These are phyloP conservation scores for Bondarzewia mesenterica DNA, from an alignment of 1,284 basidiomycete genomes.

Conservation along the genomic window DNA sequence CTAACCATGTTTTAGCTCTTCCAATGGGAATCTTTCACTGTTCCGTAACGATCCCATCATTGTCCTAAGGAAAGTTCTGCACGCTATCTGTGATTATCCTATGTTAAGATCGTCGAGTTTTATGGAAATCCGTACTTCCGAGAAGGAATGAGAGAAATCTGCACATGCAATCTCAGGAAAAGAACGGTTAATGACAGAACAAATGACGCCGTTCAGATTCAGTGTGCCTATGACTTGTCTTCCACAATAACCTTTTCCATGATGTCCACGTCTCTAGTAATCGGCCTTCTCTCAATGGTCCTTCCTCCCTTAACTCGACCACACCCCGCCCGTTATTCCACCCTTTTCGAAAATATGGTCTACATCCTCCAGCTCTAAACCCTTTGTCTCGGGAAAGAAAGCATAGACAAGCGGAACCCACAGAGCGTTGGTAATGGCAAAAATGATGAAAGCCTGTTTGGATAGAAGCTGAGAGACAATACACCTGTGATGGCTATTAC, in stretches of 20 bases:
- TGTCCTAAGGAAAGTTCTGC: too few species aligned
- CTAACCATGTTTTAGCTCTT: too few species aligned
- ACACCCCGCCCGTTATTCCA: slow-evolving; percentile 33
- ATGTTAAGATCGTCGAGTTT: too few species aligned
- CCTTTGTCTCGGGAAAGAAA: slow-evolving; percentile 38
- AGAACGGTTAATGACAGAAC: too few species aligned
- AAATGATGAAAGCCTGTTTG: slow-evolving; percentile 32
- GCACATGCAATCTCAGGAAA: too few species aligned
- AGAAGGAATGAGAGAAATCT: background rate
- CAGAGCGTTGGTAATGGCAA: slow-evolving; percentile 36
- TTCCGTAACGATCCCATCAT: too few species aligned
- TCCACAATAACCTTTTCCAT: slow-evolving; percentile 7
- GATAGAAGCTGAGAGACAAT: background rate
- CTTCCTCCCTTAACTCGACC: slow-evolving; percentile 20
- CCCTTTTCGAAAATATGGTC: slow-evolving; percentile 36
- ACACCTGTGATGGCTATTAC: background rate
- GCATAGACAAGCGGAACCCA: slow-evolving; percentile 36
- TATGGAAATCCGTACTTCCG: background rate
- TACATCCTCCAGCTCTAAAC: slow-evolving; percentile 34
- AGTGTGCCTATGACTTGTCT: background rate
- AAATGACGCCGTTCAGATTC: too few species aligned
- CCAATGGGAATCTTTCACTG: too few species aligned
- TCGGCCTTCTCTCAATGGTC: slow-evolving; percentile 16
- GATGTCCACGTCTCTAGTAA: slow-evolving; percentile 13
- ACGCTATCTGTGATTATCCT: background rate